Evolutionary conservation across 768 basidiomycete species (phyloP).

Genomic region (Termitomyces sp.): DNA sequence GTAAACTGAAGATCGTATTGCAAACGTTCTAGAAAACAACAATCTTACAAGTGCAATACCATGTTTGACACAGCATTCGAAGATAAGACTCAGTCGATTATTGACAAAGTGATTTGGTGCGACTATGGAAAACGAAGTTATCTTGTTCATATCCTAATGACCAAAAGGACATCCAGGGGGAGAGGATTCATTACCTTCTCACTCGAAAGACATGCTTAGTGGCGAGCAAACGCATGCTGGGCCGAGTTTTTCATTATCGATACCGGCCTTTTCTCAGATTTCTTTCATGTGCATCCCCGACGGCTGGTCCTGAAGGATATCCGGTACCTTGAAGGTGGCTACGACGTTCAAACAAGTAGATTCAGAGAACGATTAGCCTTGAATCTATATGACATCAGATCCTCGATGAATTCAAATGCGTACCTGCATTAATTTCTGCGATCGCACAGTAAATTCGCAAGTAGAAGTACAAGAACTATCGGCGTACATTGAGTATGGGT

Average conservation of each 20-base stretch:
- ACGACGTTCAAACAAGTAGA: slow-evolving; percentile 21
- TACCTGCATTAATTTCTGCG: not conserved
- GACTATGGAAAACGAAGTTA: not conserved
- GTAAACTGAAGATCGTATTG: not conserved
- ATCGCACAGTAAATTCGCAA: no score
- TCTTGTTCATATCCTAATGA: not conserved
- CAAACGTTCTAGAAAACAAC: not conserved
- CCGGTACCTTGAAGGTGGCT: slow-evolving; percentile 29
- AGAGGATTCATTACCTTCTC: not conserved
- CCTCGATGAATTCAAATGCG: not conserved
- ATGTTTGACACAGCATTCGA: not conserved
- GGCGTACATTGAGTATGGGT: not conserved
- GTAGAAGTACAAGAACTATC: not conserved
- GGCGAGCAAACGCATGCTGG: not conserved
- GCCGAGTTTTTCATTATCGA: not conserved
- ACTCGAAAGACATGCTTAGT: not conserved
- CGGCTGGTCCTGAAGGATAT: slow-evolving; percentile 28
- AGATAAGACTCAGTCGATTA: not conserved
- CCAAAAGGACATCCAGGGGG: not conserved
- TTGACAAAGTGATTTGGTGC: not conserved
- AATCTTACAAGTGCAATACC: not conserved
- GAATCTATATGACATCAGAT: not conserved
- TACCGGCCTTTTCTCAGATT: slow-evolving; percentile 4
- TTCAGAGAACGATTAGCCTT: not conserved
- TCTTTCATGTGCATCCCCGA: slow-evolving; percentile 19